Conservation (phyloP, 2,329 filamentous ascomycete species). For the Ophiostoma tasmaniense region DNA sequence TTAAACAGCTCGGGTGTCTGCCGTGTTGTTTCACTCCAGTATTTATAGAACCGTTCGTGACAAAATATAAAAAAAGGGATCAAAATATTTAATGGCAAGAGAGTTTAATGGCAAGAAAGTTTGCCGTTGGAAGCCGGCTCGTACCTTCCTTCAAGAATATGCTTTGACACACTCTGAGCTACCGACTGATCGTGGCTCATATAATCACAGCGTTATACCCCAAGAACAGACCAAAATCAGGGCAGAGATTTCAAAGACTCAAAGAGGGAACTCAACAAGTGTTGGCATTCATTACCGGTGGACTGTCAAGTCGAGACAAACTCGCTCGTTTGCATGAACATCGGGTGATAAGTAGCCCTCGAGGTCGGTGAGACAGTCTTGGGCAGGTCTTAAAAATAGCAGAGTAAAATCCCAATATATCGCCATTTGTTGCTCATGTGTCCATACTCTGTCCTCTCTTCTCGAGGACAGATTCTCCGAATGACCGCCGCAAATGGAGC, state of each 20-base stretch:
- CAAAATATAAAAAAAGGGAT: neutral
- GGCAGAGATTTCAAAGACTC: neutral
- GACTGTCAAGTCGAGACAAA: neutral
- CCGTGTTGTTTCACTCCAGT: neutral
- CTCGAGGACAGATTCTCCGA: neutral
- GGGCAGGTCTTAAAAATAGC: too few species aligned
- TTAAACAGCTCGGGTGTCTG: neutral
- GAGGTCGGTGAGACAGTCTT: neutral
- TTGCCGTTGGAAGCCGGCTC: neutral
- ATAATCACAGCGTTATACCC: neutral
- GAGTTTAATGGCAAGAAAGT: too few species aligned
- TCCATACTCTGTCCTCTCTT: neutral
- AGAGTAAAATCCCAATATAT: neutral
- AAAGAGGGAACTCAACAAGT: neutral
- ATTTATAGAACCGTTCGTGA: neutral
- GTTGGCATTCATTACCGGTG: neutral
- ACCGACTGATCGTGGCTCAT: neutral
- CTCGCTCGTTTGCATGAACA: neutral
- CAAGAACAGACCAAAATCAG: neutral
- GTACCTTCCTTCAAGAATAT: neutral
- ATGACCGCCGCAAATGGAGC: neutral
- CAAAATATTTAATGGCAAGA: too few species aligned
- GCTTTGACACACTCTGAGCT: neutral
- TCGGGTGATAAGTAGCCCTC: neutral
- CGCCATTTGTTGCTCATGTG: neutral